Evolutionary conservation across 495 filamentous ascomycete species (phyloP).

Genomic region (Oleoguttula mirabilis): DNA sequence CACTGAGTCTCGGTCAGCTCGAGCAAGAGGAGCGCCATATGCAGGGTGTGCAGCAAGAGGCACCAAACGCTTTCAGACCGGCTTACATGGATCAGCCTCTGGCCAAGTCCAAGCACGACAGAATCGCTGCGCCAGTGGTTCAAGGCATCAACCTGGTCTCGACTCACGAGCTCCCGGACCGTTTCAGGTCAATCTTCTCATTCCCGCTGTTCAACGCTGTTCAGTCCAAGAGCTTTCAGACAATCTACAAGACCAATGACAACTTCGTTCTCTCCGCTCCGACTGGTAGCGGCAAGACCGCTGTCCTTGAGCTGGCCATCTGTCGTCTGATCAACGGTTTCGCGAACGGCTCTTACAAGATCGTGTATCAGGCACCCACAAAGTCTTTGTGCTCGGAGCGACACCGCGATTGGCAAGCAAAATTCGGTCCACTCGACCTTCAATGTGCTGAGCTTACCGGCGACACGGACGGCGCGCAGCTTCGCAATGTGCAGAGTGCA

Average conservation of each 20-base stretch:
- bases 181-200: conserved; percentile 61
- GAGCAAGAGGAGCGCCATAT: conserved; percentile 3
- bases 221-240: conserved; percentile 74
- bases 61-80: neutral
- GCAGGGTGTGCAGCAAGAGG: neutral
- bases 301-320: conserved; percentile 80
- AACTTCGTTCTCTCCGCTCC: conserved; percentile 85
- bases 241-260: conserved; percentile 59
- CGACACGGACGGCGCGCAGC: conserved; percentile 67
- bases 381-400: conserved; percentile 86
- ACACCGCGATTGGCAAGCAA: conserved; percentile 70
- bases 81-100: neutral
- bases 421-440: conserved; percentile 64
- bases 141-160: conserved; percentile 65
- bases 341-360: conserved; percentile 65
- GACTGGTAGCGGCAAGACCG: conserved; percentile 91
- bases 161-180: conserved; percentile 63
- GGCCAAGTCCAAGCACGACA: neutral
- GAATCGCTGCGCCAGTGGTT: conserved; percentile 29
- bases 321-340: conserved; percentile 57
- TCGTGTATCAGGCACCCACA: conserved; percentile 90
- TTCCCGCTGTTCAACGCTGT: conserved; percentile 82
- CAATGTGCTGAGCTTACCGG: conserved; percentile 81
- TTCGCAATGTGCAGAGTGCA: conserved; percentile 63
- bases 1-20: conserved; percentile 8